Evolutionary conservation across 495 filamentous ascomycete genomes (phyloP).

Genomic region (Aspergillus hancockii): DNA sequence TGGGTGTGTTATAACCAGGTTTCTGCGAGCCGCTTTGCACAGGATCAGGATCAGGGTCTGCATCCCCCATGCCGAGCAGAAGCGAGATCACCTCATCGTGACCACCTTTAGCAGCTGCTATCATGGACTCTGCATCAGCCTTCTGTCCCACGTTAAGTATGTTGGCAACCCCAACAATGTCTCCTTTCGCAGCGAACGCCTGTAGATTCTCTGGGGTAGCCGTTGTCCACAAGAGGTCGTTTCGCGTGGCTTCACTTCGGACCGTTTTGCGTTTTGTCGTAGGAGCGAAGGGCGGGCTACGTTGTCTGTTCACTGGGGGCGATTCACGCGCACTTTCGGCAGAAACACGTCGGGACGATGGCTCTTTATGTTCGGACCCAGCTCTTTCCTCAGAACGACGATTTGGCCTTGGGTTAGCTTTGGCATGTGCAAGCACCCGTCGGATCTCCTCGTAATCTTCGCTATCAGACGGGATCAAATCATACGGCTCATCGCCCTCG

Average conservation of each 20-base stretch:
- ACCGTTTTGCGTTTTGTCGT: conserved; percentile 53
- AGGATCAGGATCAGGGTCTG: conserved; percentile 78
- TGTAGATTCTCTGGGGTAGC: conserved; percentile 69
- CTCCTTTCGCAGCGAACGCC: conserved; percentile 79
- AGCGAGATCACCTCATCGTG: conserved; percentile 85
- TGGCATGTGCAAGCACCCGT: conserved; percentile 48
- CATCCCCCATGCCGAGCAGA: conserved; percentile 76
- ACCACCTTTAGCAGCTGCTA: conserved; percentile 88
- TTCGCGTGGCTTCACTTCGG: conserved; percentile 60
- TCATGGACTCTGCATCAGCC: conserved; percentile 81
- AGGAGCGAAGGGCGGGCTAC: conserved; percentile 47
- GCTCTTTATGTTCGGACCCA: conserved; percentile 53
- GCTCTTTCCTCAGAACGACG: conserved; percentile 65
- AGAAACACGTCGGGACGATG: conserved; percentile 64
- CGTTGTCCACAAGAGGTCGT: conserved; percentile 63
- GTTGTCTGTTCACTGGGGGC: conserved; percentile 47
- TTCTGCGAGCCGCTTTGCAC: conserved; percentile 45
- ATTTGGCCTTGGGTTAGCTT: conserved; percentile 44
- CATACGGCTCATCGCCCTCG: conserved; percentile 83
- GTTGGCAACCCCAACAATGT: conserved; percentile 74
- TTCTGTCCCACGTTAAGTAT: conserved; percentile 75
- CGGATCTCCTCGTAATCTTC: conserved; percentile 65
- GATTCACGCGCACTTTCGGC: conserved; percentile 69
- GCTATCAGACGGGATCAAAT: conserved; percentile 69
- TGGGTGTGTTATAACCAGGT: conserved; percentile 73